Conservation (phyloP, 768 basidiomycete genomes). For the Mycena galopus region DNA sequence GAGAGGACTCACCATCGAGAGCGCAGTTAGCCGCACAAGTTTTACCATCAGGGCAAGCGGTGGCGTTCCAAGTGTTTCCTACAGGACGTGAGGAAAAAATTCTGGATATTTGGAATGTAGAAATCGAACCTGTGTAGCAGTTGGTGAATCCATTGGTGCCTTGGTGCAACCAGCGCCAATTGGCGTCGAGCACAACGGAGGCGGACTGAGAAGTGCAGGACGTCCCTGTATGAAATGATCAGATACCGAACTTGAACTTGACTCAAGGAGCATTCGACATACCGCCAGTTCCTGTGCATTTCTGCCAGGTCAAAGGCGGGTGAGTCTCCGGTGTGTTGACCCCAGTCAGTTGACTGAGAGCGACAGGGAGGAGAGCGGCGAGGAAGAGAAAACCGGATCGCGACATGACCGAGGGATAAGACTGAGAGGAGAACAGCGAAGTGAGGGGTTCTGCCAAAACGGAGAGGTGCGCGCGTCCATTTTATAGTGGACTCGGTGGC, state of each 20-base stretch:
- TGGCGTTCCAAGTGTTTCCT: constrained; percentile 63
- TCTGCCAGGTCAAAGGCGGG: constrained; percentile 55
- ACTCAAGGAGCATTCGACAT: neutral
- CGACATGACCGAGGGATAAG: constrained; percentile 8
- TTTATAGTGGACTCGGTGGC: neutral
- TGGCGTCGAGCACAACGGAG: constrained; percentile 59
- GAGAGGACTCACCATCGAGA: constrained; percentile 45
- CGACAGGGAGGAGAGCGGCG: constrained; percentile 47
- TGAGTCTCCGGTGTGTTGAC: constrained; percentile 59
- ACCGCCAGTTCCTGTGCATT: constrained; percentile 53
- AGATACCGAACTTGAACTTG: neutral
- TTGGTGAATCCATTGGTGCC: constrained; percentile 51
- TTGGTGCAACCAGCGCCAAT: constrained; percentile 64
- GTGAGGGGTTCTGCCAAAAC: neutral
- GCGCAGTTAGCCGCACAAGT: constrained; percentile 62
- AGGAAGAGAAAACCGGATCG: constrained; percentile 22
- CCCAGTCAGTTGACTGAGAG: constrained; percentile 61
- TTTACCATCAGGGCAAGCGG: constrained; percentile 60
- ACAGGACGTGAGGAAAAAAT: constrained; percentile 35
- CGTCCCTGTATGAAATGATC: constrained; percentile 14
- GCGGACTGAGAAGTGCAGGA: constrained; percentile 45
- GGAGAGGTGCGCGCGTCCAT: neutral
- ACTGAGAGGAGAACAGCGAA: neutral
- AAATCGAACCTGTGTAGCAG: constrained; percentile 55
- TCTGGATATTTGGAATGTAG: constrained; percentile 43